Base-by-base conservation (phyloP, 2,329 filamentous ascomycete genomes). In the Calonectria fujianensis region DNA sequence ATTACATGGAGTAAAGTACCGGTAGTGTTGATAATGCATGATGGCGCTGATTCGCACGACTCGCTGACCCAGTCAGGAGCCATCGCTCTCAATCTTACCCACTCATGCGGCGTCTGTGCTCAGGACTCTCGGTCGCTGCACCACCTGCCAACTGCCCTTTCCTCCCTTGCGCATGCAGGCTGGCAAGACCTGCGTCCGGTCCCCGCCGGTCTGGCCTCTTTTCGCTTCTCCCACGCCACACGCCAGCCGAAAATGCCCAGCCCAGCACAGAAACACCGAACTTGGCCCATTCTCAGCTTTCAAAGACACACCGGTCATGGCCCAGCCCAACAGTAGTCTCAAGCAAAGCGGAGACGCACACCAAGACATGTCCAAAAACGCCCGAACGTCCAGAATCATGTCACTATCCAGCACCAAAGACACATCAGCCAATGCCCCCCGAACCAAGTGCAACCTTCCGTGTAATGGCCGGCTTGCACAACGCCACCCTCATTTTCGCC, bases 131-230 rank as follows among this genome's bases (percentile, higher is more conserved):
- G 52, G 41, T n/a, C 48, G 27, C 50, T 13, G 39, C 71, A 74
- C 69, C 72, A 72, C 51, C 73, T 78, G 74, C 41, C 57, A 66
- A 37, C 51, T 59, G 66, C 45, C 48, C 70, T 68, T 67, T 52
- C 64, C 54, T 73, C 66, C 63, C 71, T 70, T 61, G 72, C 73
- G 48, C 79, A 80, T 80, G 79, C 74, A 80, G 73, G 74, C 74
- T 74, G 67, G 76, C 77, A 81, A 76, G 76, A 48, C 78, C 69
- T 78, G 77, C 79, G 73, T 81, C 77, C 79, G 75, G 77, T 77
- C 77, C 74, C 77, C 74, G 73, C 77, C 73, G 75, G 79, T 75
- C 73, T 72, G 54, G 69, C 70, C 73, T 74, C 63, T 39, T 39
- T 57, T 57, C 29, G 59, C 59, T 37, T 72, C 57, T 74, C 75